phyloP scores from a whole-genome alignment of 352 stramenopile genomes.

The Bremia lactucae region DNA sequence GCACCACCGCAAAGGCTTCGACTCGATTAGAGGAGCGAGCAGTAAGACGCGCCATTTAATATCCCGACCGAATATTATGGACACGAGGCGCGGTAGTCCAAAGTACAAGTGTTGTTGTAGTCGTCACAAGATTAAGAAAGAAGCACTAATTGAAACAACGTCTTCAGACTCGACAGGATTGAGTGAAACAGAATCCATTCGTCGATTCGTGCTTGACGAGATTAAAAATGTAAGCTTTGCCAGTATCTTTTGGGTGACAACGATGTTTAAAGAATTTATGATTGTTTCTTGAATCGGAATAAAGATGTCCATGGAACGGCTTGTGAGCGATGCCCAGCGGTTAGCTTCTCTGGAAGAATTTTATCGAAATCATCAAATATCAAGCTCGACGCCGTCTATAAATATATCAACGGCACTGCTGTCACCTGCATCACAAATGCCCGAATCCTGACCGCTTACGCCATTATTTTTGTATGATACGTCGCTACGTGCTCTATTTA shows the following conservation, averaged over 20 bases:
- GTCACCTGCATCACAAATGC: constrained; percentile 16
- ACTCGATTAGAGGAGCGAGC: constrained; percentile 14
- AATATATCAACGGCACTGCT: constrained; percentile 13
- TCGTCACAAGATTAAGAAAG: constrained; percentile 11
- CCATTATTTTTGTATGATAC: no score
- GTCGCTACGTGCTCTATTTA: no score
- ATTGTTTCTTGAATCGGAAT: not conserved
- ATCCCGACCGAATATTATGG: constrained; percentile 24
- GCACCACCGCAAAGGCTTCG: constrained; percentile 24
- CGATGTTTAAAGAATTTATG: not conserved
- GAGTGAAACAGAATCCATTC: constrained; percentile 56
- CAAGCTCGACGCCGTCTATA: not conserved
- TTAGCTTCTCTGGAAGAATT: constrained; percentile 62
- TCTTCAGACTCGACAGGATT: constrained; percentile 21
- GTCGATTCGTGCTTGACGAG: constrained; percentile 49
- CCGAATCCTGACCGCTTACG: constrained; percentile 22
- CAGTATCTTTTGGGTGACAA: not conserved
- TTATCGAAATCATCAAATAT: constrained; percentile 25
- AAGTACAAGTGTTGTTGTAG: constrained; percentile 18
- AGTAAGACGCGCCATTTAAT: constrained; percentile 11
- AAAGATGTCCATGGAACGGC: constrained; percentile 71
- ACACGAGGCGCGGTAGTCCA: constrained; percentile 15
- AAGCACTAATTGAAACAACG: constrained; percentile 1
- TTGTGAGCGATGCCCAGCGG: constrained; percentile 65
- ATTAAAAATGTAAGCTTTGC: constrained; percentile 42